A percentile compares a stretch with the other conserved stretches of the same genome.
phyloP scores from a whole-genome alignment of 1,139 yeast genomes.

The Pichia sp. region DNA sequence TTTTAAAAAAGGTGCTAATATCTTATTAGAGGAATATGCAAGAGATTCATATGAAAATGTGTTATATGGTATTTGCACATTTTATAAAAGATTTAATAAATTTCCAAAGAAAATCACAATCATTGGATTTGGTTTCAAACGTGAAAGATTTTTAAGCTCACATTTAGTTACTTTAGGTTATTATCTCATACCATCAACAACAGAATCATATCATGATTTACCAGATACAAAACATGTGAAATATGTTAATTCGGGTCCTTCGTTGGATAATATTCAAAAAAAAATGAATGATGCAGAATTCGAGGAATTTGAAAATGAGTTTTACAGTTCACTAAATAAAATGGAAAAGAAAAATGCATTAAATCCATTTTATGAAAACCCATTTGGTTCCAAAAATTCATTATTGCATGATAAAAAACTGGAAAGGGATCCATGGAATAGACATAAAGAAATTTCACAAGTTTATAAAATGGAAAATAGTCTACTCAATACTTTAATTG shows the following conservation, averaged over 20 bases:
- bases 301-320: slow-evolving; percentile 22
- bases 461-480: slow-evolving; percentile 13
- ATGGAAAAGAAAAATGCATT: slow-evolving; percentile 54
- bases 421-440: slow-evolving; percentile 54
- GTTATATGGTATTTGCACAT: slow-evolving; percentile 54
- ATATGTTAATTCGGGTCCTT: slow-evolving; percentile 62
- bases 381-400: slow-evolving; percentile 48
- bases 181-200: slow-evolving; percentile 11
- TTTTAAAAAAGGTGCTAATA: slow-evolving; percentile 4
- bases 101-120: slow-evolving; percentile 53
- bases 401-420: slow-evolving; percentile 37
- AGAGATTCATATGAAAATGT: slow-evolving; percentile 79
- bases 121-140: slow-evolving; percentile 71
- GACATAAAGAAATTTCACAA: slow-evolving; percentile 5
- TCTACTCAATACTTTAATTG: slow-evolving; percentile 16
- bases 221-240: slow-evolving; percentile 26
- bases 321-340: slow-evolving; percentile 38
- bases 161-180: slow-evolving; percentile 48
- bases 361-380: slow-evolving; percentile 49
- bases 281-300: slow-evolving; percentile 19
- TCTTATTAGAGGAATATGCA: slow-evolving; percentile 60
- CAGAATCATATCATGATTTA: background rate
- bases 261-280: slow-evolving; percentile 31
- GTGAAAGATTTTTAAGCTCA: slow-evolving; percentile 45
- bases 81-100: slow-evolving; percentile 37